Evolutionary conservation across 176 grass and related monocot genomes (phyloP), one percentile per base, ranked within the genome.

Genomic region (Dendrocalamus sinicus): DNA sequence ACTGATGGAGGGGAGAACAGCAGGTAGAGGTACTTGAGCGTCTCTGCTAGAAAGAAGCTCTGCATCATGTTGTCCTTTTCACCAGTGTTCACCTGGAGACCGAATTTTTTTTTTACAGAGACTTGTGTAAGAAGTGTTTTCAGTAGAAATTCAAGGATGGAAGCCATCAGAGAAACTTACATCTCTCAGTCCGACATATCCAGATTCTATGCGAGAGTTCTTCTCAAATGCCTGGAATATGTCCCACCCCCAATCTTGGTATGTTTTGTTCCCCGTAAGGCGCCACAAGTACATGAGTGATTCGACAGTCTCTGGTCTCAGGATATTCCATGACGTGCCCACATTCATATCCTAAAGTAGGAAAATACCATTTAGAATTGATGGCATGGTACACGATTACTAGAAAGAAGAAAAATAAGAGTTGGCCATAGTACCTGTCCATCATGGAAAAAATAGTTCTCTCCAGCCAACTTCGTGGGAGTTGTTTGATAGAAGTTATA

Each of bases 151-250:
- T 72, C 46, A 32, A 73, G 47, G 59, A 85, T 17, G 12, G 6
- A 81, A 84, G 41, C 59, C 51, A 86, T 48, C 45, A 66, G 40
- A 23, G 87, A 22, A 72, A 86, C 94, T 80, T 90, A 96, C 97
- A 90, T 99, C 94, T 89, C 78, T 99, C 66, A 99, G 80, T 70
- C 97, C 97, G 4, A 96, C 94, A 73, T 99, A 99, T 75, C 93
- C 96, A 80, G 93, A 96, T 86, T 91, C 93, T 78, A 91, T 85
- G 60, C 92, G 89, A 28, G 96, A 94, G 91, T 96, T 96, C 90
- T 94, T 96, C 81, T 99, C 97, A 85, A 99, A 99, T 80, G 97
- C 97, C 85, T 91, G 90, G 88, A 99, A 99, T 91, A 99, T 99
- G 85, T 99, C 80, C 97, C 97, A 99, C 20, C 97, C 97, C 97